Evolutionary conservation across 1,284 basidiomycete species (phyloP).

Genomic region (Leccinum solheimii): DNA sequence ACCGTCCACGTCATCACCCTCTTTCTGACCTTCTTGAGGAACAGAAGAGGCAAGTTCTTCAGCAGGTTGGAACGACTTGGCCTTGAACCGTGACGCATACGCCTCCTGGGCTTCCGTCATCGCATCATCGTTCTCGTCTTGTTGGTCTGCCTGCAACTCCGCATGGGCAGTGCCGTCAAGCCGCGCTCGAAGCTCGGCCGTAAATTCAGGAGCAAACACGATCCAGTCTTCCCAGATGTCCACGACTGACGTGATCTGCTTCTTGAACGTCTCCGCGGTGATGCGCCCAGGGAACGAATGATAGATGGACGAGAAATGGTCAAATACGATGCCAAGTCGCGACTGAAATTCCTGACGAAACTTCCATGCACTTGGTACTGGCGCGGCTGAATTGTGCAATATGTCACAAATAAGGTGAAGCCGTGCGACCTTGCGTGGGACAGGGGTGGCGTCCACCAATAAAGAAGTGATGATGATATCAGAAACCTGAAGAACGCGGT

Average conservation of each 20-base stretch:
- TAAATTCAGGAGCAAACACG: conserved; percentile 84
- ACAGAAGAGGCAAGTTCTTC: conserved; percentile 37
- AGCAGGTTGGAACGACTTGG: conserved; percentile 74
- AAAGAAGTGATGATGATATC: conserved; percentile 86
- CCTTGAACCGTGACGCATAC: conserved; percentile 71
- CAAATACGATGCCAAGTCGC: conserved; percentile 85
- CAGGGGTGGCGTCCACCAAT: conserved; percentile 83
- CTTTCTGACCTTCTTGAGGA: conserved; percentile 41
- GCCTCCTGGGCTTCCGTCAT: conserved; percentile 32
- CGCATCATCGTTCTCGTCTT: conserved; percentile 35
- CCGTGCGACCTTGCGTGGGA: conserved; percentile 94
- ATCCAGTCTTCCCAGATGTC: conserved; percentile 98
- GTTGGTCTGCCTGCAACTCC: conserved; percentile 31
- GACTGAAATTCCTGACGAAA: conserved; percentile 91
- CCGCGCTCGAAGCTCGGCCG: conserved; percentile 65
- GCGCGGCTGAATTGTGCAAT: conserved; percentile 90
- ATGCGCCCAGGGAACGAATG: conserved; percentile 90
- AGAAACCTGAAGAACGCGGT: conserved; percentile 57
- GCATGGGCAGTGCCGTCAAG: conserved; percentile 59
- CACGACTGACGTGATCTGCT: conserved; percentile 81
- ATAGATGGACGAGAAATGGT: conserved; percentile 91
- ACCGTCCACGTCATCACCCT: conserved; percentile 41
- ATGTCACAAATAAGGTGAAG: conserved; percentile 97
- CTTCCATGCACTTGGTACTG: conserved; percentile 90
- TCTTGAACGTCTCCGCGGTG: conserved; percentile 91